Evolutionary conservation across 1,284 basidiomycete genomes (phyloP).

Genomic region (Microbotryum violaceum): DNA sequence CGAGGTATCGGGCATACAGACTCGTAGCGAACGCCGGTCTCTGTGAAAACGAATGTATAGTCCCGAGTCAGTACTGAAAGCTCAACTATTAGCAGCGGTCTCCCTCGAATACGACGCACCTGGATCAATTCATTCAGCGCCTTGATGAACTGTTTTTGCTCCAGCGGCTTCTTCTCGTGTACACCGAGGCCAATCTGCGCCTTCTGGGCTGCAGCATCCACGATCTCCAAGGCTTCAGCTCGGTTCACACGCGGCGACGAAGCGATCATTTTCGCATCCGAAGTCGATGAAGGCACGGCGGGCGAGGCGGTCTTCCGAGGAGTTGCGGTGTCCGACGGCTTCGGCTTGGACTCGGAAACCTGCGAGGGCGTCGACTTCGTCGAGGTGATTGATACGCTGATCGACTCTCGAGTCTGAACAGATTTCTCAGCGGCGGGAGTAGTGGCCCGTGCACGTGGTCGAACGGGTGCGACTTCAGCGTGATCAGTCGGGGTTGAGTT

Average conservation of each 20-base stretch:
- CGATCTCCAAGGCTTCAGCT: conserved; percentile 2
- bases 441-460: neutral
- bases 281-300: conserved; percentile 45
- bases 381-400: neutral
- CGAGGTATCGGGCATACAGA: conserved; percentile 28
- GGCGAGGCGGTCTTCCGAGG: conserved; percentile 43
- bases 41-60: neutral
- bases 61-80: too few species aligned
- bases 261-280: conserved; percentile 45
- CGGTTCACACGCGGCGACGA: conserved; percentile 42
- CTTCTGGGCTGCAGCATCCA: conserved; percentile 33
- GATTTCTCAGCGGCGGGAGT: neutral
- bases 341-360: neutral
- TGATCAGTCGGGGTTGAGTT: neutral
- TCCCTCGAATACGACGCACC: conserved; percentile 44
- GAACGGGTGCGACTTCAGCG: neutral
- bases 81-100: neutral
- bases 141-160: conserved; percentile 56
- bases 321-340: neutral
- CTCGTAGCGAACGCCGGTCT: conserved; percentile 23
- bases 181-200: conserved; percentile 39
- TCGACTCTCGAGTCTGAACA: neutral
- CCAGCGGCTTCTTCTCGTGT: conserved; percentile 41
- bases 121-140: conserved; percentile 61
- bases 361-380: neutral